phyloP scores from a whole-genome alignment of 768 basidiomycete genomes.

The Clitopilus passeckerianus region DNA sequence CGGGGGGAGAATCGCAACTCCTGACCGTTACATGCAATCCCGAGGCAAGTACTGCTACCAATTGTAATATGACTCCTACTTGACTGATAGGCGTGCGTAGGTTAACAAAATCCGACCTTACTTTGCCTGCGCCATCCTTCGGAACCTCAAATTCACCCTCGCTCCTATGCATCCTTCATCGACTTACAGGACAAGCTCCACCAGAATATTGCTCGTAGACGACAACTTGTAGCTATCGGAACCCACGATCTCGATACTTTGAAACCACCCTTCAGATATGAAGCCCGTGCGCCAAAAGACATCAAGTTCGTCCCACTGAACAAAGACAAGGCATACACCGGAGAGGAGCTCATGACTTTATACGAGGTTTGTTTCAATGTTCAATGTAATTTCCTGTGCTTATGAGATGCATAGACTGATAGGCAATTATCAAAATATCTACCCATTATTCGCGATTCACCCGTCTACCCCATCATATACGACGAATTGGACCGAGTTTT shows the following conservation, averaged over 20 bases:
- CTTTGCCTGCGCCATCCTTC: constrained; percentile 88
- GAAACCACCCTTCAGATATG: constrained; percentile 82
- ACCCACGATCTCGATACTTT: constrained; percentile 96
- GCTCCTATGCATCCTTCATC: constrained; percentile 94
- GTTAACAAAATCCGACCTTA: constrained; percentile 80
- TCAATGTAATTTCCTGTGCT: not conserved
- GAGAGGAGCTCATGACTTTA: constrained; percentile 86
- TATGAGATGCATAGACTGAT: constrained; percentile 56
- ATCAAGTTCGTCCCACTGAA: constrained; percentile 91
- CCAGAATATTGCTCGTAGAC: constrained; percentile 86
- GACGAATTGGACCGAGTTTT: constrained; percentile 83
- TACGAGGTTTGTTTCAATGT: constrained; percentile 67
- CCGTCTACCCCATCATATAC: constrained; percentile 97
- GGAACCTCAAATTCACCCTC: constrained; percentile 84
- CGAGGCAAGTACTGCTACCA: constrained; percentile 49
- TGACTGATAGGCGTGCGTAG: constrained; percentile 28
- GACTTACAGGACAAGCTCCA: constrained; percentile 99
- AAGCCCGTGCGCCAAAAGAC: constrained; percentile 73
- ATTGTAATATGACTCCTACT: not conserved
- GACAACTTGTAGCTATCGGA: constrained; percentile 92
- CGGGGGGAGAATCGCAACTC: constrained; percentile 60
- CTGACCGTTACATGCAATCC: constrained; percentile 65
- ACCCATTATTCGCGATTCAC: constrained; percentile 89
- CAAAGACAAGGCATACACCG: constrained; percentile 75
- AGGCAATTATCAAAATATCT: constrained; percentile 88